These are phyloP conservation scores for Solanum rostratum DNA, from an alignment of 257 asterid species.

Conservation along the genomic window DNA sequence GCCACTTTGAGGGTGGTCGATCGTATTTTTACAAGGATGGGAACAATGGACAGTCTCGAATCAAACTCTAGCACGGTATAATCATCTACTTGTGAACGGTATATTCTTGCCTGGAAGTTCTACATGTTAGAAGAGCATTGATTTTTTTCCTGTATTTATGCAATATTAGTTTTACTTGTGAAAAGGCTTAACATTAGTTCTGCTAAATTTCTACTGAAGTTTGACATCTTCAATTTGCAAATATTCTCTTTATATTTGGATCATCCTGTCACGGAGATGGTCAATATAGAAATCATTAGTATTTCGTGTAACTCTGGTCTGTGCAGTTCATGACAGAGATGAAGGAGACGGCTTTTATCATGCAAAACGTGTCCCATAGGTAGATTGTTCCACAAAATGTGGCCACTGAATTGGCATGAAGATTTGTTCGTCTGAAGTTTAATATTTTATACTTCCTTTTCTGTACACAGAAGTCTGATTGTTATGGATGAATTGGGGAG, in stretches of 20 bases:
- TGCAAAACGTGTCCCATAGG: conserved; percentile 89
- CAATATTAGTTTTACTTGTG: background rate
- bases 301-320: conserved; percentile 1
- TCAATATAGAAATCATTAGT: background rate
- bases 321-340: conserved; percentile 96
- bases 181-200: background rate
- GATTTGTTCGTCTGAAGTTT: background rate
- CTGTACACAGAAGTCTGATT: conserved; percentile 68
- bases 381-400: conserved; percentile 4
- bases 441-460: background rate
- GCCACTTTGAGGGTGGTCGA: conserved; percentile 82
- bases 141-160: background rate
- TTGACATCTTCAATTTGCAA: background rate
- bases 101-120: background rate
- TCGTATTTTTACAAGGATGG: conserved; percentile 98
- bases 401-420: background rate
- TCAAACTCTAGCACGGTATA: conserved; percentile 94
- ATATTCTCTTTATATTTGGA: background rate
- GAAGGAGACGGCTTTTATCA: conserved; percentile 91
- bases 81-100: background rate
- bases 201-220: background rate
- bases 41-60: conserved; percentile 80
- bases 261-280: background rate
- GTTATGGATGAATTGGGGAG: conserved; percentile 98
- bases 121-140: background rate